Evolutionary conservation across 805 yeast species (phyloP).

Genomic region (Kuraishia capsulata): DNA sequence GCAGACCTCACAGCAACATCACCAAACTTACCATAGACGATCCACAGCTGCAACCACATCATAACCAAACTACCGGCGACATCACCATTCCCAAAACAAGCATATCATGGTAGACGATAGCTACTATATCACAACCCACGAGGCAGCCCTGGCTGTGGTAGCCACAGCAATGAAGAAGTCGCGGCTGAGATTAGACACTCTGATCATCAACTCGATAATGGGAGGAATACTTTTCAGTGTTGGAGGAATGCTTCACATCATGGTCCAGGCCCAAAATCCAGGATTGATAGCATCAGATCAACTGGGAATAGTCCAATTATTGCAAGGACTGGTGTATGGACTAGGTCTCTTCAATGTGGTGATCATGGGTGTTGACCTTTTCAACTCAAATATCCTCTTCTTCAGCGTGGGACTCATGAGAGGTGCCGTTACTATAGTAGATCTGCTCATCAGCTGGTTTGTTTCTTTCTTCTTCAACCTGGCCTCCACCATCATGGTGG

Average conservation of each 20-base stretch:
- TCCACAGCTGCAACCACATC: too few species aligned
- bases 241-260: constrained; percentile 64
- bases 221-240: constrained; percentile 64
- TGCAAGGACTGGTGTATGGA: constrained; percentile 59
- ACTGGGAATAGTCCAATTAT: constrained; percentile 42
- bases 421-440: constrained; percentile 60
- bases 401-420: constrained; percentile 61
- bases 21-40: too few species aligned
- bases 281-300: constrained; percentile 26
- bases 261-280: constrained; percentile 44
- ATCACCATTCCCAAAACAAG: too few species aligned
- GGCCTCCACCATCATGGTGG: constrained; percentile 55
- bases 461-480: constrained; percentile 62
- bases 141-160: constrained; percentile 75
- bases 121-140: constrained; percentile 64
- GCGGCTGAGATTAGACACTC: constrained; percentile 48
- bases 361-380: constrained; percentile 65
- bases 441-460: constrained; percentile 54
- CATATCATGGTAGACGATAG: constrained; percentile 34
- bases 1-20: too few species aligned
- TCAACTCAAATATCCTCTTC: constrained; percentile 65
- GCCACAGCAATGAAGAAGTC: constrained; percentile 83
- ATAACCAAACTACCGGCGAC: too few species aligned
- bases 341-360: constrained; percentile 72
- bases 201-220: constrained; percentile 54